Evolutionary conservation across 2,329 filamentous ascomycete genomes (phyloP).

Genomic region (Neonectria ditissima): DNA sequence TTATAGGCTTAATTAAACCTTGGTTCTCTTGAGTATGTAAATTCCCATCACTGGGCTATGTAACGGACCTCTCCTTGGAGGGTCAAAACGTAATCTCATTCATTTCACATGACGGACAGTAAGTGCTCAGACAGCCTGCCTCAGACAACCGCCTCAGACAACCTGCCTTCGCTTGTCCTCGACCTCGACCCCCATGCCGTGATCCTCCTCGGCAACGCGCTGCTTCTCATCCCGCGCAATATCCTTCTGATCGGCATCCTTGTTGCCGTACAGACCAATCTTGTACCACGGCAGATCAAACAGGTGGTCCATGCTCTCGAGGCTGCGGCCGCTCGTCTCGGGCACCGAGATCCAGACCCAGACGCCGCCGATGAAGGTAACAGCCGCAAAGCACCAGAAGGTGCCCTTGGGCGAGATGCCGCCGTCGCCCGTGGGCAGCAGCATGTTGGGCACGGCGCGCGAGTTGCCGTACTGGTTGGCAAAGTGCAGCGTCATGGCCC

Average conservation of each 20-base stretch:
- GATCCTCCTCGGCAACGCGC: conserved; percentile 49
- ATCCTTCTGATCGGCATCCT: conserved; percentile 62
- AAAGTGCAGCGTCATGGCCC: conserved; percentile 84
- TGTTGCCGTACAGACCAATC: conserved; percentile 71
- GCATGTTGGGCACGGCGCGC: conserved; percentile 80
- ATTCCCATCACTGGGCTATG: neutral
- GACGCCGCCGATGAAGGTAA: conserved; percentile 74
- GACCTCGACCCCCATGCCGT: conserved; percentile 49
- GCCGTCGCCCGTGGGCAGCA: conserved; percentile 61
- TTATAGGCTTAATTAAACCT: neutral
- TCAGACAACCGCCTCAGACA: too few species aligned
- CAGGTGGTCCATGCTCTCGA: conserved; percentile 78
- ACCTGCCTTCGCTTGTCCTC: conserved; percentile 48
- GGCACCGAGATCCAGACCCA: conserved; percentile 82
- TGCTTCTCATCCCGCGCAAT: conserved; percentile 59
- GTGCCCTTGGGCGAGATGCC: conserved; percentile 73
- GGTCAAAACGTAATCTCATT: neutral
- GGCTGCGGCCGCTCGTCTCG: conserved; percentile 74
- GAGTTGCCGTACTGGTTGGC: conserved; percentile 83
- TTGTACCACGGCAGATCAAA: conserved; percentile 81
- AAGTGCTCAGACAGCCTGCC: conserved; percentile 33
- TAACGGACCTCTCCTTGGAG: neutral
- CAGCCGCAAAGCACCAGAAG: conserved; percentile 79
- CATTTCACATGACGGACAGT: neutral
- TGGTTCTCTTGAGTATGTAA: neutral